phyloP scores from a whole-genome alignment of 768 basidiomycete genomes.

The Omphalotus guepiniiformis region DNA sequence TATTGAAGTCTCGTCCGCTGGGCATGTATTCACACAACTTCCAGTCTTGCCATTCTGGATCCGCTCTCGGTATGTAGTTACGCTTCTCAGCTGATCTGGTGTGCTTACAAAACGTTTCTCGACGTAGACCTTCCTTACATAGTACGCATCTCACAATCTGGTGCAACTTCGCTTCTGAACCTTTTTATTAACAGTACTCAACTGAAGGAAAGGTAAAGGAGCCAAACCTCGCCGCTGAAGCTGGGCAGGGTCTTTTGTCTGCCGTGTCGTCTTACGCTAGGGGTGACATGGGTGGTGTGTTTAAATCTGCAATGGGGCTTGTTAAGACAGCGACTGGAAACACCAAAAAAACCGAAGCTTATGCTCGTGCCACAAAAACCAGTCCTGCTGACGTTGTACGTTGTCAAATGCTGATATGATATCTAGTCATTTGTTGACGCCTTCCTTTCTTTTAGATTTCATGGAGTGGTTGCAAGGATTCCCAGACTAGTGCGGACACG shows the following conservation, averaged over 20 bases:
- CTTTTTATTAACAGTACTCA: slow-evolving; percentile 63
- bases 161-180: neutral
- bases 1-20: neutral
- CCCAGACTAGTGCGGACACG: slow-evolving; percentile 80
- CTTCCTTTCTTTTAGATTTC: slow-evolving; percentile 49
- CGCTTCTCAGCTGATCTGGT: neutral
- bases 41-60: slow-evolving; percentile 88
- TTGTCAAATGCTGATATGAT: slow-evolving; percentile 10
- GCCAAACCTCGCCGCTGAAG: slow-evolving; percentile 83
- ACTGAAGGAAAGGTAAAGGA: slow-evolving; percentile 96
- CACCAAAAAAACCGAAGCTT: slow-evolving; percentile 57
- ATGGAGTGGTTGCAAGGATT: slow-evolving; percentile 81
- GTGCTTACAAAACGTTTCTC: neutral
- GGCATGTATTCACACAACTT: slow-evolving; percentile 4
- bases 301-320: slow-evolving; percentile 69
- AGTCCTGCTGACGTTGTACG: slow-evolving; percentile 84
- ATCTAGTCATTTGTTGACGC: neutral
- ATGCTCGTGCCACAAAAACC: slow-evolving; percentile 59
- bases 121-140: slow-evolving; percentile 61
- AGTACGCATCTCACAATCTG: slow-evolving; percentile 30
- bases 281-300: slow-evolving; percentile 76
- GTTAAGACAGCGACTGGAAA: slow-evolving; percentile 71
- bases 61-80: slow-evolving; percentile 60
- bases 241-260: slow-evolving; percentile 80
- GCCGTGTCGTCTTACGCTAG: slow-evolving; percentile 73